phyloP scores from a whole-genome alignment of 441 rosid species.

The Pelargonium myrrhifolium region DNA sequence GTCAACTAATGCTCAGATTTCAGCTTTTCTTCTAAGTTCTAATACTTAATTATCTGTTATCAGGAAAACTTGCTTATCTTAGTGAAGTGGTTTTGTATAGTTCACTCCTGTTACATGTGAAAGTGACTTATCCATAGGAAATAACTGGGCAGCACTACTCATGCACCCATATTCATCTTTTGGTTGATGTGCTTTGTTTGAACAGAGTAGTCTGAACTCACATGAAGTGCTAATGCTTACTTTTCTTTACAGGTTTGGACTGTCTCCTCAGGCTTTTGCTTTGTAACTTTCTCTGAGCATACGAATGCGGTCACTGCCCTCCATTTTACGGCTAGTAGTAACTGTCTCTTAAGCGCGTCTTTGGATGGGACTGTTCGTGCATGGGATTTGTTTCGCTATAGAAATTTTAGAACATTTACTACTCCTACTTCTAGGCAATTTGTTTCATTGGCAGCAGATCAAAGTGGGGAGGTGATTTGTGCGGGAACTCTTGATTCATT shows the following conservation, averaged over 20 bases:
- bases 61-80: neutral
- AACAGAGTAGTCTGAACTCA: constrained; percentile 8
- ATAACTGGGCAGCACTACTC: neutral
- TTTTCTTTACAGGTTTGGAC: constrained; percentile 83
- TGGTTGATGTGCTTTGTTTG: neutral
- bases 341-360: constrained; percentile 85
- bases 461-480: constrained; percentile 90
- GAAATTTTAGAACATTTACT: constrained; percentile 89
- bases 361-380: constrained; percentile 98
- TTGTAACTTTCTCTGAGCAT: constrained; percentile 91
- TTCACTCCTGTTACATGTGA: neutral
- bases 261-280: constrained; percentile 89
- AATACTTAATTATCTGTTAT: neutral
- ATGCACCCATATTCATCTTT: neutral
- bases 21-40: neutral
- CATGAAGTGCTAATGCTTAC: constrained; percentile 16
- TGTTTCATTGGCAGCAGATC: constrained; percentile 91
- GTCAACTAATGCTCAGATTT: neutral
- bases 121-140: neutral
- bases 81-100: neutral
- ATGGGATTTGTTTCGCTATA: constrained; percentile 89
- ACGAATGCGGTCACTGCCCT: constrained; percentile 92
- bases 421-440: constrained; percentile 91
- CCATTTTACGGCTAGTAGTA: constrained; percentile 89
- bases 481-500: constrained; percentile 95